Evolutionary conservation across 2,329 filamentous ascomycete genomes (phyloP).

Genomic region (Alternaria ethzedia): DNA sequence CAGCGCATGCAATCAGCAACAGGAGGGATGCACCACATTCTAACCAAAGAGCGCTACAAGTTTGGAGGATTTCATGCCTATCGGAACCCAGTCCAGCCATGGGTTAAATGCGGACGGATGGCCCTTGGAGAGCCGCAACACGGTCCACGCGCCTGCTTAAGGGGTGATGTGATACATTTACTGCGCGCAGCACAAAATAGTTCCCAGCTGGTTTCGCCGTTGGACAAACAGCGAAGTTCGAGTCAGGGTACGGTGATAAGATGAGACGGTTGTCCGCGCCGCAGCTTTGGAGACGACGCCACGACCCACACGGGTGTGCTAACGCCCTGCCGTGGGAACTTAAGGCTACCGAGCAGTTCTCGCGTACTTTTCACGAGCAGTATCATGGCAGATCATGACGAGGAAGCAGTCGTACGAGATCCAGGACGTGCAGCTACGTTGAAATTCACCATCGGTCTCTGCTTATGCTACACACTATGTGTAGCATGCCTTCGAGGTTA

Average conservation of each 20-base stretch:
- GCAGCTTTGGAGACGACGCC: background rate
- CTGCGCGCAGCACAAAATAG: background rate
- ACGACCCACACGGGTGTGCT: background rate
- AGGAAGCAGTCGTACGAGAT: background rate
- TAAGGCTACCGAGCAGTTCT: background rate
- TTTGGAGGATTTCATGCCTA: background rate
- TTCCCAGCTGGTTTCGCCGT: background rate
- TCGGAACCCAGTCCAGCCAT: background rate
- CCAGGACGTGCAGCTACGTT: slow-evolving; percentile 12
- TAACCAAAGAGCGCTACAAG: background rate
- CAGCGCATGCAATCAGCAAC: background rate
- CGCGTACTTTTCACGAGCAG: background rate
- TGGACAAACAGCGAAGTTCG: background rate
- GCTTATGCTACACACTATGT: slow-evolving; percentile 20
- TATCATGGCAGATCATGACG: background rate
- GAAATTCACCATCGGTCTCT: slow-evolving; percentile 11
- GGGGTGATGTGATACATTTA: background rate
- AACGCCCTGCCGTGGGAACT: background rate
- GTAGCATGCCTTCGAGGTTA: slow-evolving; percentile 12
- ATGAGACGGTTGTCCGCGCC: background rate
- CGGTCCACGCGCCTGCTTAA: background rate
- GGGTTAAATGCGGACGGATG: background rate
- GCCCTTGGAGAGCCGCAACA: background rate
- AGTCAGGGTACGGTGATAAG: background rate
- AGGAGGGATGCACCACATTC: background rate